A percentile compares a stretch with the other conserved stretches of the same genome.
Evolutionary conservation across 2,329 filamentous ascomycete genomes (phyloP).

Genomic region (Diaporthe humulicola): DNA sequence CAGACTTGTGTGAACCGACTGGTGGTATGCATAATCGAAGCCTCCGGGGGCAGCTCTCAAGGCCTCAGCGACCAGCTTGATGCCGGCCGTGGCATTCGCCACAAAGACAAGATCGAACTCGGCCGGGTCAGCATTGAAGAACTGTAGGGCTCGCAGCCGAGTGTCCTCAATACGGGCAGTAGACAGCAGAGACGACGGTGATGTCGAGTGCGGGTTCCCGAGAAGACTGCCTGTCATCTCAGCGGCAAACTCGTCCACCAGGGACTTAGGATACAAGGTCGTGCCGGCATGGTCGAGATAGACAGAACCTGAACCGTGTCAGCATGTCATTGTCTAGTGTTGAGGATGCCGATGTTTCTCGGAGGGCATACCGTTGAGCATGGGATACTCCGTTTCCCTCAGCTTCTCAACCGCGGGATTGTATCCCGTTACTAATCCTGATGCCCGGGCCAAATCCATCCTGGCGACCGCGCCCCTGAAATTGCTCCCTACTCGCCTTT

Average conservation of each 20-base stretch:
- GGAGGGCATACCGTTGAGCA: conserved; percentile 71
- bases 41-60: conserved; percentile 77
- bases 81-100: conserved; percentile 86
- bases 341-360: background rate
- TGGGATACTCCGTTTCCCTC: conserved; percentile 74
- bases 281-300: conserved; percentile 98
- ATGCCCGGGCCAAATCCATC: conserved; percentile 30
- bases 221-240: conserved; percentile 85
- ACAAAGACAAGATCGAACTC: conserved; percentile 92
- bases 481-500: background rate
- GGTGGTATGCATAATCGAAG: conserved; percentile 87
- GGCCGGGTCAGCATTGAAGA: conserved; percentile 85
- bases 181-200: conserved; percentile 82
- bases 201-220: conserved; percentile 93
- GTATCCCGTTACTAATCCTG: conserved; percentile 57
- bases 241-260: conserved; percentile 83
- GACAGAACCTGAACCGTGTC: conserved; percentile 68
- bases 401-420: conserved; percentile 71
- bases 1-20: conserved; percentile 87
- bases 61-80: conserved; percentile 86
- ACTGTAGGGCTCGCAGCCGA: conserved; percentile 76
- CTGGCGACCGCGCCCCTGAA: conserved; percentile 29
- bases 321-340: background rate
- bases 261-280: conserved; percentile 83
- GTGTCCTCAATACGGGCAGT: conserved; percentile 82